These are phyloP conservation scores for Penicillium sclerotigenum DNA, from an alignment of 2,329 filamentous ascomycete species.

Conservation along the genomic window DNA sequence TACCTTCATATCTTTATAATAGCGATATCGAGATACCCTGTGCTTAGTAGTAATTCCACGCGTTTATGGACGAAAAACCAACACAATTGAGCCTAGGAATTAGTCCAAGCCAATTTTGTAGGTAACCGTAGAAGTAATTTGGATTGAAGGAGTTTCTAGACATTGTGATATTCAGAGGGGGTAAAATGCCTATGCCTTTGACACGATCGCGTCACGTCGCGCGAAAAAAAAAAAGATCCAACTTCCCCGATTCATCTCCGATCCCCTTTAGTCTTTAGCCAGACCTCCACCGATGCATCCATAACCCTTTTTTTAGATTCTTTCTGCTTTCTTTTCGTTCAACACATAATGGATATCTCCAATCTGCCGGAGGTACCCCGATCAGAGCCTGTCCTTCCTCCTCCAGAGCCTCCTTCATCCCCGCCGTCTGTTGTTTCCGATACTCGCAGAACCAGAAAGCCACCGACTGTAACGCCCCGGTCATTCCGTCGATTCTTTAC, in stretches of 20 bases:
- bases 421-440: constrained; percentile 43
- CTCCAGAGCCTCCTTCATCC: constrained; percentile 40
- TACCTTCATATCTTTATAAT: no score
- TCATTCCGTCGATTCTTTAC: constrained; percentile 53
- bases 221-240: constrained; percentile 21
- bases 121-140: background rate
- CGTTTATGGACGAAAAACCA: background rate
- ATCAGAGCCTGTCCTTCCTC: constrained; percentile 36
- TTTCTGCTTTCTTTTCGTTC: constrained; percentile 14
- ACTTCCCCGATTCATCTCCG: constrained; percentile 20
- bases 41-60: background rate
- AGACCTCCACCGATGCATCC: constrained; percentile 12
- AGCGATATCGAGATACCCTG: no score
- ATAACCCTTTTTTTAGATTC: background rate
- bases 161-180: background rate
- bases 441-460: constrained; percentile 42
- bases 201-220: constrained; percentile 28
- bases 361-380: constrained; percentile 34
- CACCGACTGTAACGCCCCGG: constrained; percentile 50
- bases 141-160: background rate
- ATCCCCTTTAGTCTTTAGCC: constrained; percentile 19
- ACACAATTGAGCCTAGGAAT: background rate
- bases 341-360: constrained; percentile 33
- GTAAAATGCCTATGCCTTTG: constrained; percentile 9
- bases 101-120: background rate